These are phyloP conservation scores for Gigaspora rosea DNA, from an alignment of 192 early-diverging fungal species.

Conservation along the genomic window DNA sequence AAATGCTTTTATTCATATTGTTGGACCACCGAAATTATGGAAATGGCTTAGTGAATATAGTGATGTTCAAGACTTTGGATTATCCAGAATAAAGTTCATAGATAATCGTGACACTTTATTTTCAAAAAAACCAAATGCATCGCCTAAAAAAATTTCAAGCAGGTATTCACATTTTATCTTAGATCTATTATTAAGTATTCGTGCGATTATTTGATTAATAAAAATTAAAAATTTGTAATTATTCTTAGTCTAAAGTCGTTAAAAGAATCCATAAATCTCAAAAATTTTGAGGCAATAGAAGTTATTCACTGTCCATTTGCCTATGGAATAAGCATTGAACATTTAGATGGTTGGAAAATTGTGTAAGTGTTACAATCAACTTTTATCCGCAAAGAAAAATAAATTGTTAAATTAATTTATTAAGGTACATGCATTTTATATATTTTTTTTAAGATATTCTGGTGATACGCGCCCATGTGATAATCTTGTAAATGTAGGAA, in stretches of 20 bases:
- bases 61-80: slow-evolving; percentile 68
- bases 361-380: slow-evolving; percentile 50
- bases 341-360: slow-evolving; percentile 72
- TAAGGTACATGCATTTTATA: neutral
- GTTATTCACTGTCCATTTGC: slow-evolving; percentile 86
- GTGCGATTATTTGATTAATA: too few relatives aligned
- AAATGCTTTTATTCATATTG: slow-evolving; percentile 37
- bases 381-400: neutral
- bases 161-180: neutral
- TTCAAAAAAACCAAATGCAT: slow-evolving; percentile 25
- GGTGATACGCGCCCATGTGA: slow-evolving; percentile 91
- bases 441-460: slow-evolving; percentile 61
- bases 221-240: neutral
- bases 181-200: too few relatives aligned
- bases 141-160: neutral
- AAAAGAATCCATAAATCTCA: slow-evolving; percentile 52
- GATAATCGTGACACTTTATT: slow-evolving; percentile 54
- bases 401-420: neutral
- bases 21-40: slow-evolving; percentile 60
- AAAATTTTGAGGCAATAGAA: slow-evolving; percentile 60
- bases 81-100: slow-evolving; percentile 52
- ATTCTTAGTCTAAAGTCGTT: slow-evolving; percentile 22
- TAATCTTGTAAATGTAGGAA: slow-evolving; percentile 69
- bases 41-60: slow-evolving; percentile 68
- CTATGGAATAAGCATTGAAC: slow-evolving; percentile 75